Evolutionary conservation across 208 protist species (phyloP).

Genomic region (Trypanosoma melophagium): DNA sequence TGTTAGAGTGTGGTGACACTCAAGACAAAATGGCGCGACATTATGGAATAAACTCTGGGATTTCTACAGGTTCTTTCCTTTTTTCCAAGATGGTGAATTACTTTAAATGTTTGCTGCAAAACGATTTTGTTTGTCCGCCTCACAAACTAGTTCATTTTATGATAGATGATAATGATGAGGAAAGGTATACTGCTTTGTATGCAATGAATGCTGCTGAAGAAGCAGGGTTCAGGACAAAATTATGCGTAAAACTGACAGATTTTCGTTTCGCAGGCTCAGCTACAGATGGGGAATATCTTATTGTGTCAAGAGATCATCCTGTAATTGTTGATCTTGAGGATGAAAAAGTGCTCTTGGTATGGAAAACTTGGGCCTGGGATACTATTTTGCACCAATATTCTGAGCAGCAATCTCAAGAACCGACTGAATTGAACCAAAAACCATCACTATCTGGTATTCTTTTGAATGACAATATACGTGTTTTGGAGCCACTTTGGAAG

Average conservation of each 20-base stretch:
- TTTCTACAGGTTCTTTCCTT: constrained; percentile 72
- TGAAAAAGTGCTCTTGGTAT: constrained; percentile 74
- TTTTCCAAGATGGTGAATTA: constrained; percentile 50
- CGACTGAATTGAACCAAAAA: no score
- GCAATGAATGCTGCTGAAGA: constrained; percentile 61
- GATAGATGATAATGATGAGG: constrained; percentile 83
- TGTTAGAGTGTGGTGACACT: constrained; percentile 83
- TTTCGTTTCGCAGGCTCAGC: constrained; percentile 37
- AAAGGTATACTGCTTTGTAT: constrained; percentile 78
- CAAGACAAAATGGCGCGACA: constrained; percentile 77
- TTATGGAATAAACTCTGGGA: constrained; percentile 55
- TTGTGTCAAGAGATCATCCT: constrained; percentile 35
- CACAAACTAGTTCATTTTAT: constrained; percentile 79
- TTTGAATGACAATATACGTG: constrained; percentile 67
- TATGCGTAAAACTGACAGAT: constrained; percentile 54
- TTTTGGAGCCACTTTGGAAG: constrained; percentile 84
- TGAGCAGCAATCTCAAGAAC: constrained; percentile 20
- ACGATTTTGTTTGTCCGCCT: constrained; percentile 43
- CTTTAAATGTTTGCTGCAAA: constrained; percentile 46
- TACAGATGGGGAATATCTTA: constrained; percentile 18
- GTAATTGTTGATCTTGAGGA: constrained; percentile 65
- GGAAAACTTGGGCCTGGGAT: constrained; percentile 89
- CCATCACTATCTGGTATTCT: constrained; percentile 73
- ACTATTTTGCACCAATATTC: constrained; percentile 70
- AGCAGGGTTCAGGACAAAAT: constrained; percentile 67